Base-by-base conservation (phyloP, 2,329 filamentous ascomycete species). In the Achaetomium macrosporum region DNA sequence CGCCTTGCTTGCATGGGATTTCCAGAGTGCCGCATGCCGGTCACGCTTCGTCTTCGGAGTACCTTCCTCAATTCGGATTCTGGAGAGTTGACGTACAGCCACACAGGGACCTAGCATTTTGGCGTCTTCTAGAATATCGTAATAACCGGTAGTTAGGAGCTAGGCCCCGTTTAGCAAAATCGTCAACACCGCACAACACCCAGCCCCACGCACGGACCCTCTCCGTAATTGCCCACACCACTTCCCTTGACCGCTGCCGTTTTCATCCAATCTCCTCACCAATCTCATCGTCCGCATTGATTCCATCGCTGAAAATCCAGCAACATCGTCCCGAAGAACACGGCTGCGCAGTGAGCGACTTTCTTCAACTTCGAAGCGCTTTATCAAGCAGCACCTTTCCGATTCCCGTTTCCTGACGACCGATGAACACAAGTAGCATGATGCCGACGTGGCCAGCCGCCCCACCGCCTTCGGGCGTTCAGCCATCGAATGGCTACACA, bases 381-480 rank as follows among this genome's bases (percentile, higher is more conserved):
- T 36, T 25, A 25, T 33, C 13, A 13, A 29, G 31, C 20, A 9
- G 36, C 42, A 31, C 42, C 12, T 39, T 20, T 5, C 10, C 17
- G 16, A 39, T 15, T 43, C 12, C 35, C 16, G 25, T 37, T 36
- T 20, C 25, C 12, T 25, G n/a, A 36, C 29, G 6, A 19, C 50
- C 50, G 46, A 54, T 53, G 51, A 54, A 50, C 50, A 49, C 58
- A 11, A 56, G 19, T 54, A 66, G 42, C 45, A 68, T 68, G 66
- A 66, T 67, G 63, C 64, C 64, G 47, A 63, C 63, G 50, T 67
- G 65, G 65, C 54, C 62, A 64, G 51, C 64, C 39, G 58, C 58
- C 36, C 59, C 68, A 63, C 70, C 69, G 46, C 62, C 68, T 53
- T 62, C 75, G 45, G 72, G 74, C 64, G 67, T 73, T 44, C 65